Base-by-base conservation (phyloP, 345 rosid species). In the Stellera chamaejasme region DNA sequence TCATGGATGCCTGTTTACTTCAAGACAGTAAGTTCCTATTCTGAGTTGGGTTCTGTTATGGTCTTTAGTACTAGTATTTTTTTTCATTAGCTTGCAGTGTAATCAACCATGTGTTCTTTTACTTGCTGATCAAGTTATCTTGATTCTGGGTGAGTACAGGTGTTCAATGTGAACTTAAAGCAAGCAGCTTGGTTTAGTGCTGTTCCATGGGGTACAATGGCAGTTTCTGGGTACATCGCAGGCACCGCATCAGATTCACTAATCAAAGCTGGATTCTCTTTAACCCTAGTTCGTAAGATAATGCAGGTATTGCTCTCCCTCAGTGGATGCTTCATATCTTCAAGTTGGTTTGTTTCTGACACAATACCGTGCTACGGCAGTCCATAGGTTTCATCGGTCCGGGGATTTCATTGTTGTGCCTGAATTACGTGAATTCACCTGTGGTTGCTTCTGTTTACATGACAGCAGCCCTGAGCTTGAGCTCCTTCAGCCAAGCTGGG, bases 161-260 rank as follows among this genome's bases (percentile, higher is more conserved):
- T 86, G 58, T 88, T 93, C 64, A 64, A 78, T 66, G 85, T 93
- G 66, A 89, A 93, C 69, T 65, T 93, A 77, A 86, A 84, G 80
- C 89, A 93, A 63, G 99, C 97, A 3, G 99, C 99, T 44, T 93
- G 97, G 97, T 88, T 93, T 61, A 86, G 99, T 52, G 99, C 97
- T 10, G 83, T 88, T 56, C 99, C 99, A 26, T 88, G 99, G 97
- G 97, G 83, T 11, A 78, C 91, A 54, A 93, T 88, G 99, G 97
- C 97, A 3, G 27, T 79, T 46, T 88, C 78, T 10, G 97, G 97
- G 39, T 92, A 86, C 73, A 28, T 79, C 44, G 97, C 97, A 2
- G 98, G 97, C 2, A 65, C 76, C n/a, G 51, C 69, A 27, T 88
- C 98, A 0, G 98, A 92, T 76, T 64, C 50, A 13, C 62, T 88